Percentiles rank a stretch among this genome's conserved stretches.
Evolutionary conservation across 2,329 filamentous ascomycete genomes (phyloP).

Genomic region (Nakataea oryzae): DNA sequence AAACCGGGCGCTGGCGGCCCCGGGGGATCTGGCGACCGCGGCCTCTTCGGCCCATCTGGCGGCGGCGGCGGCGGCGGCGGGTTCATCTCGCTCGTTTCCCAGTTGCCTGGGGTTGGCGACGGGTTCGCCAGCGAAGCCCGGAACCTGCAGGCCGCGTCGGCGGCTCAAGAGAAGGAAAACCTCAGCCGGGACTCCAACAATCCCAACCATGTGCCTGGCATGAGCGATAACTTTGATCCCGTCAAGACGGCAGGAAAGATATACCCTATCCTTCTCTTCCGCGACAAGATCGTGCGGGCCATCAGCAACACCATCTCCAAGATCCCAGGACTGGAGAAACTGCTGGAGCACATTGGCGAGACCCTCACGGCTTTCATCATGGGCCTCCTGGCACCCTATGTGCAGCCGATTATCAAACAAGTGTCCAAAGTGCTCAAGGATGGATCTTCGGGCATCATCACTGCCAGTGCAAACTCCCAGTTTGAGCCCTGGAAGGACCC

Average conservation of each 20-base stretch:
- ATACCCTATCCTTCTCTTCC: constrained; percentile 88
- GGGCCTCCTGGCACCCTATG: constrained; percentile 80
- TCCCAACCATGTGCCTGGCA: constrained; percentile 56
- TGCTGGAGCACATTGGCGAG: constrained; percentile 93
- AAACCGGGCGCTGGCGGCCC: constrained; percentile 12
- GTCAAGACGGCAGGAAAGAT: constrained; percentile 70
- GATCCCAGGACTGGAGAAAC: constrained; percentile 77
- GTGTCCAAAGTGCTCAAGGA: constrained; percentile 78
- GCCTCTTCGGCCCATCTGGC: constrained; percentile 24
- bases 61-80: constrained; percentile 21
- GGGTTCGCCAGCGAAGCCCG: constrained; percentile 58
- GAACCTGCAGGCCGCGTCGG: constrained; percentile 48
- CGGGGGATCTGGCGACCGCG: constrained; percentile 11
- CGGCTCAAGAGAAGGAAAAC: constrained; percentile 54
- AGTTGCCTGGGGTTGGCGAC: constrained; percentile 61
- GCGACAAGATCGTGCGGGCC: constrained; percentile 83
- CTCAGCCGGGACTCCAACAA: constrained; percentile 28
- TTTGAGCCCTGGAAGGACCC: constrained; percentile 73
- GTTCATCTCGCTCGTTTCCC: constrained; percentile 63
- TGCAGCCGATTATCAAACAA: constrained; percentile 81
- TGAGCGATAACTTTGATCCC: constrained; percentile 67
- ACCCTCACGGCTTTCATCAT: constrained; percentile 86
- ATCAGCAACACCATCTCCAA: constrained; percentile 82
- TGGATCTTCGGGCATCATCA: constrained; percentile 64
- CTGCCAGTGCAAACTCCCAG: constrained; percentile 61